A percentile compares a stretch with the other conserved stretches of the same genome.
Evolutionary conservation across 345 rosid species (phyloP).

Genomic region (Populus nigra): DNA sequence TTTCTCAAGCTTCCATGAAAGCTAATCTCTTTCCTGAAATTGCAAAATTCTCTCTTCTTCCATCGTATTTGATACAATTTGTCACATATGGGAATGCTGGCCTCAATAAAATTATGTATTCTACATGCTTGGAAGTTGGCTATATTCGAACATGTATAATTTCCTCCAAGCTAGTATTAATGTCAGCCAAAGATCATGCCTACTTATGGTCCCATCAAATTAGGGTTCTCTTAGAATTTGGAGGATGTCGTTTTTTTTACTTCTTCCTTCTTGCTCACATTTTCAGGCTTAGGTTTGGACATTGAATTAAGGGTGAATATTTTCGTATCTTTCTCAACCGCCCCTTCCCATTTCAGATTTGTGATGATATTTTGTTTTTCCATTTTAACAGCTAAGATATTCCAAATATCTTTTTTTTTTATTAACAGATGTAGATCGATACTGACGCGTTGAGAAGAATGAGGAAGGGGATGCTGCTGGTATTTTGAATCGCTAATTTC

Average conservation of each 20-base stretch:
- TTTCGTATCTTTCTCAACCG: background rate
- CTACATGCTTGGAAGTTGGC: background rate
- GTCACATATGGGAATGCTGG: background rate
- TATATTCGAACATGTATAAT: background rate
- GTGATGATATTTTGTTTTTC: no score
- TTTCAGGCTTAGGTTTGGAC: background rate
- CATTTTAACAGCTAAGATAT: no score
- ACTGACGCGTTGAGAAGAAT: no score
- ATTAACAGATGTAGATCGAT: no score
- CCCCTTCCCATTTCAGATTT: background rate
- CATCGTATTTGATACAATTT: background rate
- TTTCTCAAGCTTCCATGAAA: background rate
- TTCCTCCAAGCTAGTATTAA: background rate
- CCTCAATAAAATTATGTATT: background rate
- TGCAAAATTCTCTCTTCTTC: background rate
- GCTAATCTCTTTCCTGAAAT: background rate
- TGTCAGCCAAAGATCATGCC: background rate
- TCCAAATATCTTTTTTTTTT: no score
- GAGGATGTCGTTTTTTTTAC: background rate
- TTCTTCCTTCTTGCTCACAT: no score
- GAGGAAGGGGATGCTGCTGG: no score
- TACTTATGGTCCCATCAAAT: background rate
- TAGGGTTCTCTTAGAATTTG: background rate
- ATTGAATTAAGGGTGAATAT: background rate
- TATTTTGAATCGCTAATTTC: no score